Evolutionary conservation across 2,329 filamentous ascomycete species (phyloP), one percentile per base, ranked within the genome.

Genomic region (Trichoderma afroharzianum): DNA sequence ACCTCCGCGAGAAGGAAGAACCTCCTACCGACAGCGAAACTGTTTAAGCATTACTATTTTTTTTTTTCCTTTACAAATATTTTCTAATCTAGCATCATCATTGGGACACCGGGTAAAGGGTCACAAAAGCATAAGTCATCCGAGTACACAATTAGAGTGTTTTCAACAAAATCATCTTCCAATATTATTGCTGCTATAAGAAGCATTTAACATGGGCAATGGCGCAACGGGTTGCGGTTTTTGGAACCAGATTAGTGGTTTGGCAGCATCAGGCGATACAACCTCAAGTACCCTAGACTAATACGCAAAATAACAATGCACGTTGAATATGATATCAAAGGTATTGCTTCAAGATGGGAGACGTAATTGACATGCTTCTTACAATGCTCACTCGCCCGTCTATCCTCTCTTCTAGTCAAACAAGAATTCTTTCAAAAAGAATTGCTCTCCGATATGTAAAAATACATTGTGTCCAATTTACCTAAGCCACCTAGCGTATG

Each of bases 401-500:
- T 36, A 62, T 63, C 21, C 21, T 62, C 18, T 26, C 24, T 43
- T 47, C 24, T 63, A 43, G n/a, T 62, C 33, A 24, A 59, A 59
- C 57, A 59, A 59, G 30, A 32, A n/a, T 59, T 59, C 28, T n/a
- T 53, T 53, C 12, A 14, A 18, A 24, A 39, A 61, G 30, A n/a
- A 24, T 39, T 18, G n/a, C 24, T 33, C 15, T 57, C 30, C 30
- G 6, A 57, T 39, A 39, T 30, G 18, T 18, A 12, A 36, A n/a
- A 26, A 14, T 57, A 33, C 30, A 39, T 57, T 8, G 6, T 67
- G 21, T 64, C 30, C 28, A 2, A 0, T 62, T 75, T 78, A 84
- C 71, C 78, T 82, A 67, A 93, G 79, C 92, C 92, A 98, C 79
- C 91, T 91, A 2, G 89, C 89, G 84, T 98, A 98, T 4, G 92